Evolutionary conservation across 2,329 filamentous ascomycete species (phyloP), one percentile per base, ranked within the genome.

Genomic region (Pyrenochaeta sp.): DNA sequence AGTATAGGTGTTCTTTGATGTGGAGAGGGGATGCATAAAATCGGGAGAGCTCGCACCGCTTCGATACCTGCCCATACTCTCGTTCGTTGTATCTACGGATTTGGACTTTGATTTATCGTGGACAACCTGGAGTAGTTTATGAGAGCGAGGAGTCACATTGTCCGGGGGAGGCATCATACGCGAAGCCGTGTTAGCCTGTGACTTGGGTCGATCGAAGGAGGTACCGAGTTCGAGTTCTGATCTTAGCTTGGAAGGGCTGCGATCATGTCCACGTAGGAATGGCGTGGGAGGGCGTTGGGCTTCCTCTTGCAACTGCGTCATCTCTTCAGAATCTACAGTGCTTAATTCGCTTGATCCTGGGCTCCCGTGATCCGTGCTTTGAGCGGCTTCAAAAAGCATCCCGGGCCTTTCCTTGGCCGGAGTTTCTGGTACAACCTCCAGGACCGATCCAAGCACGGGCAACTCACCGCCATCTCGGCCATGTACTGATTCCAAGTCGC

Each of bases 131-230:
- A 3, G 11, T 18, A 13, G 22, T 14, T 17, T n/a, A 29, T 32
- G 19, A 17, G 27, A 36, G 13, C 15, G 42, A 15, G 22, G 29
- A 4, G 20, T 46, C 11, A 8, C 20, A 2, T 24, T 38, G 6
- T 10, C n/a, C 3, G 30, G 43, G 9, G 55, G 45, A 5, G 58
- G 55, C 43, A 55, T 55, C 46, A 71, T 62, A 1, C 64, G 52
- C 19, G 63, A 67, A 13, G 60, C 60, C 13, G 58, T 68, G 21
- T 71, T 69, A 7, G 66, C 67, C 37, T 58, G 58, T 2, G 66
- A 68, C 38, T 34, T 58, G 1, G 63, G 63, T 24, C 64, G 57
- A 23, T 53, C 48, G 5, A 48, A 40, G 5, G 15, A 28, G 7
- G n/a, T 29, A 6, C 7, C 8, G 8, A 15, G 20, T 6, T n/a